Conservation (phyloP, 2,329 filamentous ascomycete species). For the Rutstroemia sydowiana region DNA sequence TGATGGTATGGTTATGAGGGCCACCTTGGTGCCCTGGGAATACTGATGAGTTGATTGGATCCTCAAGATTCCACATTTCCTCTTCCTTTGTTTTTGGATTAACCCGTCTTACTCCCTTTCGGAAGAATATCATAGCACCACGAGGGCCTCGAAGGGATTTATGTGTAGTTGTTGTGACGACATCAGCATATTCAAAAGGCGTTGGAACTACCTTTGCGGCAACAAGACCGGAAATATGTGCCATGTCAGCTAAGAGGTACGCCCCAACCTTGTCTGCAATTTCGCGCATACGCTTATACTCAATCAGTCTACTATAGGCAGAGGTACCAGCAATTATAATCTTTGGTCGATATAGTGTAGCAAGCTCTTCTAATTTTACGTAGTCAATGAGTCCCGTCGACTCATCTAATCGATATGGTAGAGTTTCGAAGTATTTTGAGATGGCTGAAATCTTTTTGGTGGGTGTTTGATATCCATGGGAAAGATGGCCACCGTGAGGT, state of each 20-base stretch:
- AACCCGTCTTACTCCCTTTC: slow-evolving; percentile 86
- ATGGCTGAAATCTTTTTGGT: slow-evolving; percentile 91
- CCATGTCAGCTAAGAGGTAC: slow-evolving; percentile 96
- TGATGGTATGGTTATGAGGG: slow-evolving; percentile 99
- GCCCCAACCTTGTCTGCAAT: slow-evolving; percentile 90
- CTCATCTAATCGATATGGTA: slow-evolving; percentile 87
- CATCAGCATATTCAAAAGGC: slow-evolving; percentile 86
- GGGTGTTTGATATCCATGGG: slow-evolving; percentile 97
- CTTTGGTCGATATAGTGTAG: slow-evolving; percentile 89
- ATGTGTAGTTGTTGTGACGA: slow-evolving; percentile 98
- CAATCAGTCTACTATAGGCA: slow-evolving; percentile 95
- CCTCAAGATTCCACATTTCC: slow-evolving; percentile 86
- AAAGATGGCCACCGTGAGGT: slow-evolving; percentile 91
- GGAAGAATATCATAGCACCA: slow-evolving; percentile 99
- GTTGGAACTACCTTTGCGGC: slow-evolving; percentile 89
- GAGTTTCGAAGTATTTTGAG: slow-evolving; percentile 98
- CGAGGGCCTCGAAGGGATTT: slow-evolving; percentile 96
- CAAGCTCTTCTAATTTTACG: slow-evolving; percentile 83
- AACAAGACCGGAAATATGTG: slow-evolving; percentile 94
- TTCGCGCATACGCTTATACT: slow-evolving; percentile 93
- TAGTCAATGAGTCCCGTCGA: slow-evolving; percentile 97
- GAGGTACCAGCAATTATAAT: slow-evolving; percentile 93
- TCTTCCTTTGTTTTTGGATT: slow-evolving; percentile 89
- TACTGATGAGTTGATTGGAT: slow-evolving; percentile 96
- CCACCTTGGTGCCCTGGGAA: slow-evolving; percentile 99